These are phyloP conservation scores for Trametes cubensis DNA, from an alignment of 768 basidiomycete genomes.

Conservation along the genomic window DNA sequence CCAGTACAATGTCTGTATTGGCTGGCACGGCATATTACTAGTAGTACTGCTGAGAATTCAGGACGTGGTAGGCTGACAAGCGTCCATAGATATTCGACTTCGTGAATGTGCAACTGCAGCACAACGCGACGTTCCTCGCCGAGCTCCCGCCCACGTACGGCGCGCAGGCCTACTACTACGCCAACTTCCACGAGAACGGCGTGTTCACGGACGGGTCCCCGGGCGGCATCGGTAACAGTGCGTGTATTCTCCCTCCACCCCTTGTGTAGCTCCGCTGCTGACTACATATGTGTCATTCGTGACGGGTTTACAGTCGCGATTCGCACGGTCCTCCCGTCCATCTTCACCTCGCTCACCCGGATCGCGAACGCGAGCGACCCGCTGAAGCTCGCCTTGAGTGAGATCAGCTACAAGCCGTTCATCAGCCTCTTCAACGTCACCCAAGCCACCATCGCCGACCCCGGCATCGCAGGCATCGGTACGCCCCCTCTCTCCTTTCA, in stretches of 20 bases:
- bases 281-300: neutral
- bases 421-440: slow-evolving; percentile 80
- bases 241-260: neutral
- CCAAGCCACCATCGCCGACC: slow-evolving; percentile 49
- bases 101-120: slow-evolving; percentile 43
- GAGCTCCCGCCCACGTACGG: slow-evolving; percentile 31
- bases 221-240: slow-evolving; percentile 41
- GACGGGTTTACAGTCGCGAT: slow-evolving; percentile 55
- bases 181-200: slow-evolving; percentile 45
- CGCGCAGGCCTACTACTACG: slow-evolving; percentile 37
- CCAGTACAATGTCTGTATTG: neutral
- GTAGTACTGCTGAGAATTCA: too few species aligned
- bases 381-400: slow-evolving; percentile 58
- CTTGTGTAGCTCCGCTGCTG: neutral
- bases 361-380: slow-evolving; percentile 55
- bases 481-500: neutral
- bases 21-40: too few species aligned
- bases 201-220: slow-evolving; percentile 38
- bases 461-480: slow-evolving; percentile 64
- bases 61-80: neutral
- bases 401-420: slow-evolving; percentile 77
- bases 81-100: slow-evolving; percentile 38
- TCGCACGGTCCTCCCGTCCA: slow-evolving; percentile 60
- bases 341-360: slow-evolving; percentile 53
- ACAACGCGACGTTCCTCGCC: slow-evolving; percentile 39